A percentile compares a stretch with the other conserved stretches of the same genome.
These are phyloP conservation scores for Talaromyces nanjingensis DNA, from an alignment of 495 filamentous ascomycete species.

Conservation along the genomic window DNA sequence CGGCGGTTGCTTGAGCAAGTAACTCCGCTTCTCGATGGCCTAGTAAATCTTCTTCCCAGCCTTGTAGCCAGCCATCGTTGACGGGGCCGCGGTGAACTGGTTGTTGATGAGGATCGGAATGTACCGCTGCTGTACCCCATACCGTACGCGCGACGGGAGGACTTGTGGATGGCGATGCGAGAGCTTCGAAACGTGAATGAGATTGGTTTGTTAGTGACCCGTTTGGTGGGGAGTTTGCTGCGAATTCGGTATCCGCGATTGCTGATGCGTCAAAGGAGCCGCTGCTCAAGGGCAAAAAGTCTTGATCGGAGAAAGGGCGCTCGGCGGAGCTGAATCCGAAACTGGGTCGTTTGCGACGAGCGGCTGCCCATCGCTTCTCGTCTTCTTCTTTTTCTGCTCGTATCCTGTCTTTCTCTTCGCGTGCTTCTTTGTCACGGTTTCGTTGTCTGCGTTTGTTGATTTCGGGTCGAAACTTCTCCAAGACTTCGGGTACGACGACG, in stretches of 20 bases:
- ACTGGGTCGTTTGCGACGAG: constrained; percentile 39
- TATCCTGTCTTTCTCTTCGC: constrained; percentile 85
- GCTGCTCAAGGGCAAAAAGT: constrained; percentile 60
- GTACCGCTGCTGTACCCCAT: constrained; percentile 72
- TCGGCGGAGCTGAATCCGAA: constrained; percentile 24
- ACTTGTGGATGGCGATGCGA: constrained; percentile 72
- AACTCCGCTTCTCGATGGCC: constrained; percentile 38
- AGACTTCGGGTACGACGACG: constrained; percentile 66
- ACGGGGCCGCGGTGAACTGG: constrained; percentile 22
- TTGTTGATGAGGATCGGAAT: constrained; percentile 38
- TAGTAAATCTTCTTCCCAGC: constrained; percentile 63
- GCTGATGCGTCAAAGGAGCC: constrained; percentile 14
- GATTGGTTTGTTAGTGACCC: constrained; percentile 21
- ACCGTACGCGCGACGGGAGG: constrained; percentile 71
- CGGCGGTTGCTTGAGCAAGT: constrained; percentile 27
- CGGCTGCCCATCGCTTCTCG: constrained; percentile 50
- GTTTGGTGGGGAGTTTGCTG: constrained; percentile 51
- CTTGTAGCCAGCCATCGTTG: constrained; percentile 78
- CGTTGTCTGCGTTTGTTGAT: constrained; percentile 70
- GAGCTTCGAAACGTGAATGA: constrained; percentile 50
- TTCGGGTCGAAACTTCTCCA: constrained; percentile 66
- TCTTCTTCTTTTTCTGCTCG: constrained; percentile 82
- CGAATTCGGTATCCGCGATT: constrained; percentile 26
- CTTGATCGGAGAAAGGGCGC: constrained; percentile 40
- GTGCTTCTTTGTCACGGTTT: constrained; percentile 78